A percentile compares a stretch with the other conserved stretches of the same genome.
Conservation (phyloP, 108 stramenopile genomes). For the Nitzschia sp. region DNA sequence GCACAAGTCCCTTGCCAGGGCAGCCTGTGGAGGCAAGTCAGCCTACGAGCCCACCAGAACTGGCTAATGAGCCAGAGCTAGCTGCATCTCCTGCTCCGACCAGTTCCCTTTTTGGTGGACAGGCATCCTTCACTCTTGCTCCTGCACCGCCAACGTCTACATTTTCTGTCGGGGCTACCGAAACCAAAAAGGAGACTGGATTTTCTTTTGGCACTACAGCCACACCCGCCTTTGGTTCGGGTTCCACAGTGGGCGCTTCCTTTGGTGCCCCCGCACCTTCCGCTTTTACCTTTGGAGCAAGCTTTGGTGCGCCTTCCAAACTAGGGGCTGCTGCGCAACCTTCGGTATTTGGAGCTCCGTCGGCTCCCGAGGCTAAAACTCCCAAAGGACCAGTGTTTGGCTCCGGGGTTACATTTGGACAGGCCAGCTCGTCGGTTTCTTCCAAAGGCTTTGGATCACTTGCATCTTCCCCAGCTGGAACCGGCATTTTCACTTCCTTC, state of each 20-base stretch:
- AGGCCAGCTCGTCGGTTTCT: neutral
- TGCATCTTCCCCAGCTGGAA: slow-evolving; percentile 1
- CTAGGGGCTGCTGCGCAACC: slow-evolving; percentile 32
- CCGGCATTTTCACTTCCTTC: neutral
- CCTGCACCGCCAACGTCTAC: neutral
- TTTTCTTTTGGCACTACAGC: slow-evolving; percentile 8
- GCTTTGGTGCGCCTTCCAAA: slow-evolving; percentile 35
- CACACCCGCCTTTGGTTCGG: slow-evolving; percentile 7
- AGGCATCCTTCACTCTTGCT: neutral
- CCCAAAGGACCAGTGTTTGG: slow-evolving; percentile 17
- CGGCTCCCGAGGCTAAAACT: neutral
- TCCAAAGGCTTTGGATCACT: slow-evolving; percentile 20
- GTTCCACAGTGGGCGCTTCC: slow-evolving; percentile 20
- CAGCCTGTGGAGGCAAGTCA: neutral
- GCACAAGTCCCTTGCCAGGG: slow-evolving; percentile 4
- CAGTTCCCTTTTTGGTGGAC: neutral
- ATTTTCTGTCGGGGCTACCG: slow-evolving; percentile 4
- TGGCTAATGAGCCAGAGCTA: slow-evolving; percentile 6
- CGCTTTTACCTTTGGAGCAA: slow-evolving; percentile 25
- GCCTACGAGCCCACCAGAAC: slow-evolving; percentile 5
- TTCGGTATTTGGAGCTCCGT: neutral
- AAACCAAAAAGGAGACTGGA: neutral
- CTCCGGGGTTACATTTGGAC: slow-evolving; percentile 12
- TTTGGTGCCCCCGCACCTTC: slow-evolving; percentile 14
- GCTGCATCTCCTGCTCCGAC: neutral